phyloP scores from a whole-genome alignment of 352 stramenopile genomes.

The Phytophthora pluvialis region DNA sequence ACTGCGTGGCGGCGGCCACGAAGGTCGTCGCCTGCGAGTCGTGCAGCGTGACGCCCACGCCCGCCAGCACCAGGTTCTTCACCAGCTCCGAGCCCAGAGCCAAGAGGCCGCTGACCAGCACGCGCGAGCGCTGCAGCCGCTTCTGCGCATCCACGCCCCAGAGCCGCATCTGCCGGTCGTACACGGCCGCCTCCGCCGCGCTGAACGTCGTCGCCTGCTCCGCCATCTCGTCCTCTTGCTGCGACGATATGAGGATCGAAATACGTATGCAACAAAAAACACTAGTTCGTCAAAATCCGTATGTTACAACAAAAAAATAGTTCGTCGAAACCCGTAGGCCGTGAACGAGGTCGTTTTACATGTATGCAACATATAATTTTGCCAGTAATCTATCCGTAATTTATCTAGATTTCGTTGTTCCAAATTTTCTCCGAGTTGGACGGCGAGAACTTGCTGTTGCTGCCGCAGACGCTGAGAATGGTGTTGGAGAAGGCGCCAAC shows the following conservation, averaged over 20 bases:
- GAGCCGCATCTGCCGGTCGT: conserved; percentile 99
- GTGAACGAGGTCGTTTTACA: too few species aligned
- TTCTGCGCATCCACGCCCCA: conserved; percentile 98
- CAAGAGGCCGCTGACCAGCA: conserved; percentile 90
- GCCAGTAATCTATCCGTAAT: too few species aligned
- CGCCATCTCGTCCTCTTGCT: conserved; percentile 1
- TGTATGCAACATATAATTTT: too few species aligned
- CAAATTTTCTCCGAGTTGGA: background rate
- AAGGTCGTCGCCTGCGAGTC: conserved; percentile 70
- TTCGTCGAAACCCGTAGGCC: too few species aligned
- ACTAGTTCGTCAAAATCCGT: too few species aligned
- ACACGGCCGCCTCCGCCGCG: conserved; percentile 93
- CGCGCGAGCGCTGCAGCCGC: conserved; percentile 86
- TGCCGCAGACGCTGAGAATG: conserved; percentile 31
- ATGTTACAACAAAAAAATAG: too few species aligned
- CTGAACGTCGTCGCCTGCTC: conserved; percentile 52
- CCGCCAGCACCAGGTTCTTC: conserved; percentile 98
- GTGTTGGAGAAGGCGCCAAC: conserved; percentile 27
- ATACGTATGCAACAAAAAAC: too few species aligned
- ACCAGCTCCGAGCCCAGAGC: conserved; percentile 92
- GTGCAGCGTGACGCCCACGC: conserved; percentile 94
- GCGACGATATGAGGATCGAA: background rate
- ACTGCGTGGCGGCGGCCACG: conserved; percentile 72
- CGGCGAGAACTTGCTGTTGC: conserved; percentile 18
- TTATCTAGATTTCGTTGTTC: too few species aligned